Percentiles rank a stretch among this genome's conserved stretches.
Conservation (phyloP, 169 alveolate genomes). For the Amoebophrya sp. region DNA sequence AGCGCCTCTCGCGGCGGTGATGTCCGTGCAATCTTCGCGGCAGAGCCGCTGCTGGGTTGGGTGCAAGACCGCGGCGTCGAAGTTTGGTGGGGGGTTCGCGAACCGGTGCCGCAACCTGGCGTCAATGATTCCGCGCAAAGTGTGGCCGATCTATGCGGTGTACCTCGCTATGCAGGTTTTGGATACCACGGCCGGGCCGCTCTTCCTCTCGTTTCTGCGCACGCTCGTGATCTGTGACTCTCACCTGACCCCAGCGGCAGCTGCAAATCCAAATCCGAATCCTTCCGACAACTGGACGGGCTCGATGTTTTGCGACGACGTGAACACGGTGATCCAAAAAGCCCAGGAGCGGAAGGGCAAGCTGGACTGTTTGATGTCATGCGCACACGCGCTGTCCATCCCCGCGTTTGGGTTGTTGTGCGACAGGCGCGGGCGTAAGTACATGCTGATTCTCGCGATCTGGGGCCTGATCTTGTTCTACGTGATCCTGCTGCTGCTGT, state of each 20-base stretch:
- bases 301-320: neutral
- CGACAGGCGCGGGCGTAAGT: neutral
- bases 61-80: too few relatives aligned
- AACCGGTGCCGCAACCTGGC: neutral
- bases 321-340: neutral
- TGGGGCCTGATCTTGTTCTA: neutral
- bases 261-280: neutral
- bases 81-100: too few relatives aligned
- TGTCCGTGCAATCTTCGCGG: too few relatives aligned
- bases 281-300: neutral
- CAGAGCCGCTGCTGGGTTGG: too few relatives aligned
- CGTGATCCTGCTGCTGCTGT: neutral
- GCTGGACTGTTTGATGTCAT: neutral
- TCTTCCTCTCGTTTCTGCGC: neutral
- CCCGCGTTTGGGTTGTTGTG: neutral
- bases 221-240: neutral
- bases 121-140: neutral
- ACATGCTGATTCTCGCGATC: neutral
- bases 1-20: too few relatives aligned
- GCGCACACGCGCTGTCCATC: neutral
- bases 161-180: neutral
- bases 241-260: neutral
- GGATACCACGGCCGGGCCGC: neutral
- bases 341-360: neutral
- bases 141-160: neutral